phyloP scores from a whole-genome alignment of 2,329 filamentous ascomycete genomes.

The Ramularia collo-cygni region DNA sequence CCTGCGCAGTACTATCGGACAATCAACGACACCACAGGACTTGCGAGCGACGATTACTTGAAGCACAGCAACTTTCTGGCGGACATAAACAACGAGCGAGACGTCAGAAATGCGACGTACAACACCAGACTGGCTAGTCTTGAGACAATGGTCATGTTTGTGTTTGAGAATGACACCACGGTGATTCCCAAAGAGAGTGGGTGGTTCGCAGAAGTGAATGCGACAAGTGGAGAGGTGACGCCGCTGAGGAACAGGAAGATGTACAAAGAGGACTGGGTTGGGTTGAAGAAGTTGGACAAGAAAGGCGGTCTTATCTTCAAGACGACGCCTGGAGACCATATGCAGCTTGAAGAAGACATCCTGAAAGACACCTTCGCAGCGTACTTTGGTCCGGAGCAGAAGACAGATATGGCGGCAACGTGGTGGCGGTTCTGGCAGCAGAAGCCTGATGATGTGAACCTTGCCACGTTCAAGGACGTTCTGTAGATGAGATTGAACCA shows the following conservation, averaged over 20 bases:
- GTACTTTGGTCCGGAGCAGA: constrained; percentile 51
- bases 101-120: constrained; percentile 66
- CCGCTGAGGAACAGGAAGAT: constrained; percentile 62
- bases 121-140: constrained; percentile 61
- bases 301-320: constrained; percentile 73
- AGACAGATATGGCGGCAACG: too few relatives aligned
- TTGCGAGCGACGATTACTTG: constrained; percentile 58
- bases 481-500: too few relatives aligned
- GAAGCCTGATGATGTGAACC: too few relatives aligned
- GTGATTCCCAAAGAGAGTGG: constrained; percentile 84
- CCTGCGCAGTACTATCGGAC: constrained; percentile 94
- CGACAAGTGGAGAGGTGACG: constrained; percentile 54
- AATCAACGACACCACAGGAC: constrained; percentile 50
- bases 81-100: constrained; percentile 91
- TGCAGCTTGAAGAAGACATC: constrained; percentile 64
- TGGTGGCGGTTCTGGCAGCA: too few relatives aligned
- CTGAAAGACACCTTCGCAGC: constrained; percentile 59
- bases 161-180: constrained; percentile 80
- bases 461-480: too few relatives aligned
- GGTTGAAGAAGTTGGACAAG: constrained; percentile 69
- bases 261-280: constrained; percentile 91
- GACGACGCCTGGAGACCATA: constrained; percentile 69
- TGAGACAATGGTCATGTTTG: constrained; percentile 68
- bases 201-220: constrained; percentile 86
- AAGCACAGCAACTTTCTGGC: constrained; percentile 80